Evolutionary conservation across 495 filamentous ascomycete species (phyloP).

Genomic region (Neurospora sublineolata): DNA sequence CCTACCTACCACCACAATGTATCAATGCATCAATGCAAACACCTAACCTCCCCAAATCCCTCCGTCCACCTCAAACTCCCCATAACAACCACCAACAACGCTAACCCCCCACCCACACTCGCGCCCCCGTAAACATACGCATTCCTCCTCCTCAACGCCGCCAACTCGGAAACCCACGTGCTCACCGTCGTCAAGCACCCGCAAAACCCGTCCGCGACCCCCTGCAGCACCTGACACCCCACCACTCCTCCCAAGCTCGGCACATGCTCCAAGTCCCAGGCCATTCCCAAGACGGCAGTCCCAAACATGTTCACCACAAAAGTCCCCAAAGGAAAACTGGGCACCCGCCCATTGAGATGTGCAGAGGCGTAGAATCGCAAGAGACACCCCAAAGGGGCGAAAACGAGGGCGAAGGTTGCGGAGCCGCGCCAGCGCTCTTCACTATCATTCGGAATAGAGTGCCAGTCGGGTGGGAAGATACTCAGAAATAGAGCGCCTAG

Average conservation of each 20-base stretch:
- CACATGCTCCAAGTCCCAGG: slow-evolving; percentile 61
- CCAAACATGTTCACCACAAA: slow-evolving; percentile 77
- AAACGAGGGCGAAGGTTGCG: slow-evolving; percentile 67
- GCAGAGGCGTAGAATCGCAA: slow-evolving; percentile 61
- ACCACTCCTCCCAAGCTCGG: slow-evolving; percentile 35
- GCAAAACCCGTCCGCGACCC: slow-evolving; percentile 83
- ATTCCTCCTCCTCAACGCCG: slow-evolving; percentile 50
- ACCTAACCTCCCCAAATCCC: slow-evolving; percentile 45
- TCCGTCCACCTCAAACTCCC: slow-evolving; percentile 69
- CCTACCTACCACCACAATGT: neutral
- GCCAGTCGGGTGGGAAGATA: slow-evolving; percentile 60
- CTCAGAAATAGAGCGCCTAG: slow-evolving; percentile 64
- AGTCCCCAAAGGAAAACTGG: slow-evolving; percentile 76
- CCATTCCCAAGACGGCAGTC: slow-evolving; percentile 51
- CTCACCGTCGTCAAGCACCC: slow-evolving; percentile 85
- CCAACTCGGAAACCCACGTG: slow-evolving; percentile 79
- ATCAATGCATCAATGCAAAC: slow-evolving; percentile 14
- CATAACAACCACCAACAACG: slow-evolving; percentile 60
- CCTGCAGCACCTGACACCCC: slow-evolving; percentile 72
- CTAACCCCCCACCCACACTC: slow-evolving; percentile 56
- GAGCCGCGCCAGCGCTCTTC: slow-evolving; percentile 53
- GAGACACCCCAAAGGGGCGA: slow-evolving; percentile 75
- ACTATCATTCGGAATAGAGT: slow-evolving; percentile 7
- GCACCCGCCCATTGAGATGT: slow-evolving; percentile 51
- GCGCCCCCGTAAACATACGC: slow-evolving; percentile 63